A percentile compares a stretch with the other conserved stretches of the same genome.
Evolutionary conservation across 257 asterid genomes (phyloP).

Genomic region (Solanum medicagineum): DNA sequence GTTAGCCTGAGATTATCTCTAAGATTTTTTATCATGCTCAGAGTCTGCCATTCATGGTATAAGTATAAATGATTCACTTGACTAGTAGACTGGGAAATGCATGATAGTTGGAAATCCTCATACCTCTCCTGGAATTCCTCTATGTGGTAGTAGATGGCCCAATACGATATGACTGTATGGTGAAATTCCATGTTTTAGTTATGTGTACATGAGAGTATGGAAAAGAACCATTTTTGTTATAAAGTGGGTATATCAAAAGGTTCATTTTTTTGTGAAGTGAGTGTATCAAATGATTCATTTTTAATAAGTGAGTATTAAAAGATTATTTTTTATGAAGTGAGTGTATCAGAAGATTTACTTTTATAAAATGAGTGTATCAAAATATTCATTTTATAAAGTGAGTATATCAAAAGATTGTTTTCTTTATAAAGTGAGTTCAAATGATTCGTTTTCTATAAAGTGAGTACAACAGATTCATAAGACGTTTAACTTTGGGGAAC

Average conservation of each 20-base stretch:
- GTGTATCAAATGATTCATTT: not conserved
- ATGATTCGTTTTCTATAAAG: too few relatives aligned
- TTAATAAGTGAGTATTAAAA: not conserved
- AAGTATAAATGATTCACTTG: not conserved
- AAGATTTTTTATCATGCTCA: not conserved
- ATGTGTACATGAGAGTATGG: not conserved
- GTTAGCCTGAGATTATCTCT: not conserved
- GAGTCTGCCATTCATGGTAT: not conserved
- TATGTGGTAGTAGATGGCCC: not conserved
- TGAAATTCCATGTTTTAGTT: not conserved
- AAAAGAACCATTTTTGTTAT: not conserved
- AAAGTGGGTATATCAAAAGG: not conserved
- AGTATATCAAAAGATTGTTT: not conserved
- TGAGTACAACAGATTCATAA: not conserved
- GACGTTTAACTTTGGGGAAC: not conserved
- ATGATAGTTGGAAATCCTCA: not conserved
- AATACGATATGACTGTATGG: not conserved
- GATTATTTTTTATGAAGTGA: not conserved
- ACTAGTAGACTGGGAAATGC: not conserved
- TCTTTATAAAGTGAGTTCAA: not conserved
- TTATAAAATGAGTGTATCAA: not conserved
- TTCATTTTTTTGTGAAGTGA: not conserved
- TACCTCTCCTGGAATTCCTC: not conserved
- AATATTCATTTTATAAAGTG: not conserved
- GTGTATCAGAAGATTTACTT: not conserved